Base-by-base conservation (phyloP, 768 basidiomycete genomes). In the Epithele typhae region DNA sequence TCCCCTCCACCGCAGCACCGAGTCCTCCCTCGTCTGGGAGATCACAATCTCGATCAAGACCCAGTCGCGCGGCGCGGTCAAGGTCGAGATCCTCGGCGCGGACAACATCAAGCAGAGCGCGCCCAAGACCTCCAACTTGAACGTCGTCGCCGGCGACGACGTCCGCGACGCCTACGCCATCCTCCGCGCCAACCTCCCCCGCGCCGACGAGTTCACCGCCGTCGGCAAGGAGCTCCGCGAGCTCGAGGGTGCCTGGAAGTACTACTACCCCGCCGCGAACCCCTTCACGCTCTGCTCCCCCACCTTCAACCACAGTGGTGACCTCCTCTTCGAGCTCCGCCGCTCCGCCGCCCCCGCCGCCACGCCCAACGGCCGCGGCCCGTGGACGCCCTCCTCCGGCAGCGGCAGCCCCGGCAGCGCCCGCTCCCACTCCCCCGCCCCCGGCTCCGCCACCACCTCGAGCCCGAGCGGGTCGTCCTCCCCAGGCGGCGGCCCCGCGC, bases 211-310 rank as follows among this genome's bases (percentile, higher is more conserved):
- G 39, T 45, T 64, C 37, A 43, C 45, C 17, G 58, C 59, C 30
- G 45, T 62, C 25, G 36, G 59, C 24, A 33, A 44, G 19, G 53
- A 57, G 46, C 53, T 66, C 45, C 51, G 50, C 38, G 51, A 38
- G 24, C 59, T 66, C 54, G 58, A 63, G 42, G 63, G 62, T 33
- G 48, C 42, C 18, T 66, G 63, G 63, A 35, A 57, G 37, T 52
- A 48, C 37, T 57, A 52, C 47, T 62, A 52, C 38, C 57, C 57
- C 30, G 56, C 53, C 32, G 47, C 53, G 6, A 43, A 53, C 18
- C 53, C 60, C n/a, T 64, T 57, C 53, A 49, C 51, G 22, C 57
- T 66, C 34, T 48, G 58, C n/a, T 58, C 60, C 47, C 64, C 64
- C 9, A 55, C 58, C 3, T 66, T 66, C 58, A 64, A 60, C 51